These are phyloP conservation scores for Sequoiadendron giganteum DNA, from an alignment of 75 land plant genomes.

Conservation along the genomic window DNA sequence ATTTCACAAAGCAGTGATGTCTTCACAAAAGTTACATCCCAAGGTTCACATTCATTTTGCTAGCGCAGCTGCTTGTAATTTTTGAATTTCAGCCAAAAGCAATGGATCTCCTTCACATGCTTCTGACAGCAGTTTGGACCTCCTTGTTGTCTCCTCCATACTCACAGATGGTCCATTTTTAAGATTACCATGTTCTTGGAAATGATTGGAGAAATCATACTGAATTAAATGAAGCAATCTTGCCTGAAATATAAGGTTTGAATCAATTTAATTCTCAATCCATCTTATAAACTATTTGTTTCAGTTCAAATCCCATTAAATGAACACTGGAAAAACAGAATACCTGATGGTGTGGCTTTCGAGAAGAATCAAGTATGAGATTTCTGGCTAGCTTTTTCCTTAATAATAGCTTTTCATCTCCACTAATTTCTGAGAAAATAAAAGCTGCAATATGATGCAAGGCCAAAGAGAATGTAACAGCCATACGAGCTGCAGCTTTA, in stretches of 20 bases:
- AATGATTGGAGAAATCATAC: constrained; percentile 5
- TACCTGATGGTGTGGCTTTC: constrained; percentile 61
- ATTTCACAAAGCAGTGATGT: background rate
- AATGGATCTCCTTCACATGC: constrained; percentile 63
- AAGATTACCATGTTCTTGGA: background rate
- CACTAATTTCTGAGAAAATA: constrained; percentile 35
- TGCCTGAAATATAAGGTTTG: constrained; percentile 23
- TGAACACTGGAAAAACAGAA: background rate
- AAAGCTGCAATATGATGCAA: constrained; percentile 76
- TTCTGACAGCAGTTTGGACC: constrained; percentile 38
- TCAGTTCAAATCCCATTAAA: background rate
- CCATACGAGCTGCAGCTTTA: constrained; percentile 51
- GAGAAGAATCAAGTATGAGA: constrained; percentile 49
- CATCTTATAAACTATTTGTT: background rate
- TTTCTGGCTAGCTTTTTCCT: constrained; percentile 61
- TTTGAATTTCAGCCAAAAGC: constrained; percentile 36
- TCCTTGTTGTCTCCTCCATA: constrained; percentile 13
- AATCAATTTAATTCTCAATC: background rate
- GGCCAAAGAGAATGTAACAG: constrained; percentile 59
- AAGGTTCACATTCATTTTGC: background rate
- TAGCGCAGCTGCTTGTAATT: constrained; percentile 19
- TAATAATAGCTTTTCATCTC: constrained; percentile 15
- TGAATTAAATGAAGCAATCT: constrained; percentile 37
- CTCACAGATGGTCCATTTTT: background rate
- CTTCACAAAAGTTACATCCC: background rate